Percentiles rank a stretch among this genome's conserved stretches.
These are phyloP conservation scores for Fusarium sp. DNA, from an alignment of 2,329 filamentous ascomycete species.

Conservation along the genomic window DNA sequence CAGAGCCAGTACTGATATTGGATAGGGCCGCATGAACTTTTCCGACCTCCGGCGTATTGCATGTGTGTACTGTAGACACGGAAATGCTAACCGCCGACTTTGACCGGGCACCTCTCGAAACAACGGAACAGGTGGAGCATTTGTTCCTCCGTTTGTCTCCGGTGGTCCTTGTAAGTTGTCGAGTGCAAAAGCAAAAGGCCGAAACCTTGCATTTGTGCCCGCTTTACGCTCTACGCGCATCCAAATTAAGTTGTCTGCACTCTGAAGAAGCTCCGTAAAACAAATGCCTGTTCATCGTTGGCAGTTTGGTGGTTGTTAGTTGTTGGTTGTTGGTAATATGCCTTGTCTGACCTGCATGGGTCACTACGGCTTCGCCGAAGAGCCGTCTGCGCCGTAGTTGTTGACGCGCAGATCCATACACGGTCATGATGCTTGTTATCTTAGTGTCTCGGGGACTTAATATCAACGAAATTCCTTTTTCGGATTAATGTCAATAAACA, in stretches of 20 bases:
- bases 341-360: constrained; percentile 18
- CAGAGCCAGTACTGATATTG: background rate
- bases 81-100: background rate
- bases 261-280: background rate
- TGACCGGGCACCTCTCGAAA: background rate
- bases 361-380: constrained; percentile 33
- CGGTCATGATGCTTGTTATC: constrained; percentile 13
- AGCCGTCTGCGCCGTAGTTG: background rate
- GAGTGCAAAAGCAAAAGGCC: too few relatives aligned
- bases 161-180: too few relatives aligned
- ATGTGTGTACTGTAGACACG: background rate
- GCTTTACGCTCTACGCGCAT: background rate
- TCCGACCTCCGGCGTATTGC: background rate
- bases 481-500: constrained; percentile 3
- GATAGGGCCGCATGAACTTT: background rate
- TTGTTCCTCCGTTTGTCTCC: background rate
- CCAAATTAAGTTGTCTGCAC: background rate
- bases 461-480: background rate
- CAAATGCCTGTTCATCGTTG: background rate
- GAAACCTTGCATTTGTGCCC: background rate
- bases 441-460: constrained; percentile 16
- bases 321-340: constrained; percentile 2
- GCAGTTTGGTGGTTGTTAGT: background rate
- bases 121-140: background rate
- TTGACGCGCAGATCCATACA: constrained; percentile 23